Conservation (phyloP, 2,329 filamentous ascomycete genomes). For the Chrysoporthe deuterocubensis region DNA sequence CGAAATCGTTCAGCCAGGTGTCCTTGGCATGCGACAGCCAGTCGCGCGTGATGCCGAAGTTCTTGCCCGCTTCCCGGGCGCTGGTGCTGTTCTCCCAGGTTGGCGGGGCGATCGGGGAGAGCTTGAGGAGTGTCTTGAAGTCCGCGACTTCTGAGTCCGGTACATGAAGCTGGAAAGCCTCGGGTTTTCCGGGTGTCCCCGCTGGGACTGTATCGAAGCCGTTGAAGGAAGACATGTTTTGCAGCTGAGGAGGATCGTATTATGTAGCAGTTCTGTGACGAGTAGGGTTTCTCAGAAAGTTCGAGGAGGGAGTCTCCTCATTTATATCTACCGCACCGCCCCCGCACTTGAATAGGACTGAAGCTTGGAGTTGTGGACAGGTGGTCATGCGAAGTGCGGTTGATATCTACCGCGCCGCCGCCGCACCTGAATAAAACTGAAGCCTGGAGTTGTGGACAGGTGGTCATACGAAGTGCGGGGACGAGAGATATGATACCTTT, state of each 20-base stretch:
- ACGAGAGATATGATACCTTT: not conserved
- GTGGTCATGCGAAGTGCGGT: not conserved
- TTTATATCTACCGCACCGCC: not conserved
- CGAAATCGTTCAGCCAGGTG: constrained; percentile 48
- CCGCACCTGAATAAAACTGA: not conserved
- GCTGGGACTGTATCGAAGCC: constrained; percentile 14
- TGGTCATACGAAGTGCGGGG: not conserved
- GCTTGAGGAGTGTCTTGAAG: constrained; percentile 15
- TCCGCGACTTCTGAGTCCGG: not conserved
- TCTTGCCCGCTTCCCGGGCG: constrained; percentile 1
- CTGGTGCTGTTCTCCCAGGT: constrained; percentile 15
- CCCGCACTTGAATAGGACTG: not conserved
- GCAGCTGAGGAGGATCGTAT: not conserved
- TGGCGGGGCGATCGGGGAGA: constrained; percentile 10
- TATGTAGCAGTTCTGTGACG: not conserved
- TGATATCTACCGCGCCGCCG: not conserved
- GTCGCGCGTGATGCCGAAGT: constrained; percentile 17
- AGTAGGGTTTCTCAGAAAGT: not conserved
- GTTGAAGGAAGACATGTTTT: constrained; percentile 11
- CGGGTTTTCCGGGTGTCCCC: not conserved
- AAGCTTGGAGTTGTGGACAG: not conserved
- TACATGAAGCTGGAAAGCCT: constrained; percentile 9
- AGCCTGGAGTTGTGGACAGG: not conserved
- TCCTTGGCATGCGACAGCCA: constrained; percentile 32
- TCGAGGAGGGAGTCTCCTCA: not conserved